Evolutionary conservation across 768 basidiomycete species (phyloP), one percentile per base, ranked within the genome.

Genomic region (Inosperma sp.): DNA sequence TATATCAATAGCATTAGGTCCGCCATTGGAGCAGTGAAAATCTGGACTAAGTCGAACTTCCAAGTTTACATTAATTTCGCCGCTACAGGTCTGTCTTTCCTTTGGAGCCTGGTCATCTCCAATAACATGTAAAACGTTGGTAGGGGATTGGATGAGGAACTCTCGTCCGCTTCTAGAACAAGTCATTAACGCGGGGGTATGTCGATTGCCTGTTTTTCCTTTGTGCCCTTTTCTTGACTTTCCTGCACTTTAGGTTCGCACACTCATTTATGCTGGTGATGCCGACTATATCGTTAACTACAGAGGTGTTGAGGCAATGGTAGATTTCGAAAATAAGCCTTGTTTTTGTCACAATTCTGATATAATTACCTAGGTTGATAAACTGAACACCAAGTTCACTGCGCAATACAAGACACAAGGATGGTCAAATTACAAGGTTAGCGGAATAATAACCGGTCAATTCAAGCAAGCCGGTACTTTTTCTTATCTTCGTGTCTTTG

Each of bases 391-490:
- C 21, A 61, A 70, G 52, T 77, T 77, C 62, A 72, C 69, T 3
- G 13, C 70, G 0, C 16, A 65, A 21, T 81, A 71, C 59, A 65
- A 72, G 33, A 46, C 65, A 36, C 75, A 79, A 56, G 16, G 57
- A 0, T 81, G 80, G 61, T 54, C 70, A 9, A 69, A 69, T 41
- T 82, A 71, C 64, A 79, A 68, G 0, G 81, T 83, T 13, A 59
- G 68, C 1, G 81, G 81, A 0, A 68, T 74, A 49, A 49, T 62
- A 3, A 67, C 81, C 4, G 82, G 80, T 3, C 62, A 76, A 30
- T 81, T 67, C 66, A 83, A 83, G 68, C 80, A 80, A 51, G 79
- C 81, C 5, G 81, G 81, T 9, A 78, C 69, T 2, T 71, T 74
- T 61, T 79, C 80, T 7, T 82, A 81, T 54, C 60, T 82, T 12